Percentiles rank a stretch among this genome's conserved stretches.
These are phyloP conservation scores for Betula pendula DNA, from an alignment of 306 rosid species.

Conservation along the genomic window DNA sequence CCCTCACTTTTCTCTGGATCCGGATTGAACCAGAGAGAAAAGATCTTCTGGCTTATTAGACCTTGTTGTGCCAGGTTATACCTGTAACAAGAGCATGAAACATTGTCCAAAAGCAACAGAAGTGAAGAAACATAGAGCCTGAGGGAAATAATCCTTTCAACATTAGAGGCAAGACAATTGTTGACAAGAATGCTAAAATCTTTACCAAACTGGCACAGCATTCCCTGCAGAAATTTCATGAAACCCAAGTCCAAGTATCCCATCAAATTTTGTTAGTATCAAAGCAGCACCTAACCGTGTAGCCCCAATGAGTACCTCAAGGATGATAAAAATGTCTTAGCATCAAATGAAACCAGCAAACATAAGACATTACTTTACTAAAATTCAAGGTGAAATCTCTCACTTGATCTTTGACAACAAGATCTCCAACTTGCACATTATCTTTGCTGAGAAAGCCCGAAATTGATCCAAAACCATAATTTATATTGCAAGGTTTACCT, in stretches of 20 bases:
- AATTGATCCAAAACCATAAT: conserved; percentile 7
- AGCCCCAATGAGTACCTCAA: conserved; percentile 12
- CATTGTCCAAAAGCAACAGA: background rate
- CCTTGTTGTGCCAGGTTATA: conserved; percentile 16
- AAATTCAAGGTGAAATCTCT: background rate
- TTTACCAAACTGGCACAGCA: conserved; percentile 9
- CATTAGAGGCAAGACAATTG: background rate
- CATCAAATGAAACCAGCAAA: background rate
- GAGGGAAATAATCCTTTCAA: background rate
- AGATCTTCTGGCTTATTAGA: conserved; percentile 1
- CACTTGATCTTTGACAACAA: conserved; percentile 15
- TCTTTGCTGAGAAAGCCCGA: conserved; percentile 16
- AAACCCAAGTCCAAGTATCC: conserved; percentile 23
- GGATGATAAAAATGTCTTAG: background rate
- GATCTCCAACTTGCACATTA: conserved; percentile 21
- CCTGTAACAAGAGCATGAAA: conserved; percentile 5
- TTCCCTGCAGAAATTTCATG: conserved; percentile 6
- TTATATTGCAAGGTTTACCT: background rate
- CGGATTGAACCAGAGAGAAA: conserved; percentile 21
- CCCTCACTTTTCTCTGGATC: conserved; percentile 6
- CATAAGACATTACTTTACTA: background rate
- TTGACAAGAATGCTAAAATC: background rate
- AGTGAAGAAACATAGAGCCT: background rate
- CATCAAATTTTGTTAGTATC: conserved; percentile 9
- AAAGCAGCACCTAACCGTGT: background rate